phyloP scores from a whole-genome alignment of 345 rosid genomes.

The Citrus reticulata region DNA sequence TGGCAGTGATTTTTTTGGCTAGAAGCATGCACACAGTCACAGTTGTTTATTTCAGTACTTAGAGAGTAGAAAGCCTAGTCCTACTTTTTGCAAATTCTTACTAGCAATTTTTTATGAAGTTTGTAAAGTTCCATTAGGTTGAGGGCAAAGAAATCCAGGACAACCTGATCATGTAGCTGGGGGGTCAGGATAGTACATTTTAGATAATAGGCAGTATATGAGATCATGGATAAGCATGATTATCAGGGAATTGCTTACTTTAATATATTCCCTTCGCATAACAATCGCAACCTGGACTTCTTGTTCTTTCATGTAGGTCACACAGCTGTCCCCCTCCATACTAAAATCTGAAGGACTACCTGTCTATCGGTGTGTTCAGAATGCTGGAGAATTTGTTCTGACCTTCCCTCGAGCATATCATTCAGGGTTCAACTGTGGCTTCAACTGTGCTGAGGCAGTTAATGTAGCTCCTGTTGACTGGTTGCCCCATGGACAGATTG shows the following conservation, averaged over 20 bases:
- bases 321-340: conserved; percentile 94
- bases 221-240: neutral
- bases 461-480: conserved; percentile 99
- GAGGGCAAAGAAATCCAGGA: neutral
- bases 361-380: conserved; percentile 86
- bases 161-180: neutral
- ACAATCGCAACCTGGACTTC: neutral
- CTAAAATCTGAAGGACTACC: conserved; percentile 92
- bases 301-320: conserved; percentile 57
- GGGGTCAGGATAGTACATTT: neutral
- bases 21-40: neutral
- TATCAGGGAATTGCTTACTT: neutral
- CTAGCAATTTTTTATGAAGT: neutral
- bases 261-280: neutral
- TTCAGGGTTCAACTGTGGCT: conserved; percentile 94
- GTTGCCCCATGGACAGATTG: conserved; percentile 96
- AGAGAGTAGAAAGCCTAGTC: neutral
- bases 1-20: neutral
- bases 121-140: neutral
- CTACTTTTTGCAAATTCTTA: neutral
- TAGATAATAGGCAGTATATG: neutral
- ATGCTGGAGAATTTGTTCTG: conserved; percentile 90
- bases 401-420: conserved; percentile 99
- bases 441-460: conserved; percentile 99
- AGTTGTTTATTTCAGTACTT: neutral